phyloP scores from a whole-genome alignment of 2,329 filamentous ascomycete species.

The Ceratocystis ficicola region DNA sequence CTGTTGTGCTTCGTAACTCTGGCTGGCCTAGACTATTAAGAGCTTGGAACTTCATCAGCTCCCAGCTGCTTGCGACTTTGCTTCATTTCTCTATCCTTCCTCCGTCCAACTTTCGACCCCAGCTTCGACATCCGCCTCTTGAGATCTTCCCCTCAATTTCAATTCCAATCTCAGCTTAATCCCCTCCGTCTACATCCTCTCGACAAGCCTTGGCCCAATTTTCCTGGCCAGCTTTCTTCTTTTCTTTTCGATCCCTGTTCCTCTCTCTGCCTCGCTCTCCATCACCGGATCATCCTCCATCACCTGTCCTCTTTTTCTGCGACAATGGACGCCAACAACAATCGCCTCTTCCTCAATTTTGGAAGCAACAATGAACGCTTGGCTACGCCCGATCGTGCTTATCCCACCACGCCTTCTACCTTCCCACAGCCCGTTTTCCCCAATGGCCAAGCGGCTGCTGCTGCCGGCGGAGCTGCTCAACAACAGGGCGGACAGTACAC shows the following conservation, averaged over 20 bases:
- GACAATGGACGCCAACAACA: slow-evolving; percentile 46
- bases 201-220: neutral
- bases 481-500: slow-evolving; percentile 27
- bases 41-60: slow-evolving; percentile 1
- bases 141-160: neutral
- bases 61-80: slow-evolving; percentile 1
- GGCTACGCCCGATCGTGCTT: slow-evolving; percentile 50
- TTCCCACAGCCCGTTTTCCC: slow-evolving; percentile 80
- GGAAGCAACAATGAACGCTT: slow-evolving; percentile 54
- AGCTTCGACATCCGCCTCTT: slow-evolving; percentile 9
- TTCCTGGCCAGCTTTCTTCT: neutral
- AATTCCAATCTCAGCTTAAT: neutral
- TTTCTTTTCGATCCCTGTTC: neutral
- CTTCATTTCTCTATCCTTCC: slow-evolving; percentile 1
- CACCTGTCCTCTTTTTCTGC: neutral
- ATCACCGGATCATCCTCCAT: neutral
- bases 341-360: slow-evolving; percentile 54
- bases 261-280: neutral
- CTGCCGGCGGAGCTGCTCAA: slow-evolving; percentile 24
- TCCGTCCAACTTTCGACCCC: neutral
- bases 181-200: neutral
- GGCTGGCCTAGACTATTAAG: neutral
- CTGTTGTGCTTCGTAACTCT: neutral
- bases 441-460: slow-evolving; percentile 31
- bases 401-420: slow-evolving; percentile 84